A percentile compares a stretch with the other conserved stretches of the same genome.
phyloP scores from a whole-genome alignment of 345 rosid genomes.

The Jatropha curcas region DNA sequence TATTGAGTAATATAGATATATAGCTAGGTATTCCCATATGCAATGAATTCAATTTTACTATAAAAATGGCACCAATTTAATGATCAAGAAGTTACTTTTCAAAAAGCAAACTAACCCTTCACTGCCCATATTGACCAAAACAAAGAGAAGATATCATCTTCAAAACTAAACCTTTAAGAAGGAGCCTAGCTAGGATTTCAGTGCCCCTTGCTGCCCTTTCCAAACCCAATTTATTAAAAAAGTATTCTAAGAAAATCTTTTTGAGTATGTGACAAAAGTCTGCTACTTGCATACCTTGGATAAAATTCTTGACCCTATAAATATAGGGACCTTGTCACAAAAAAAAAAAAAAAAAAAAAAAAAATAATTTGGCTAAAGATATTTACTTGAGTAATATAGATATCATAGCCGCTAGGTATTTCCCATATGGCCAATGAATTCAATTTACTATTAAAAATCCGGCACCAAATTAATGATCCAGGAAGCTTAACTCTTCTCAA shows the following conservation, averaged over 20 bases:
- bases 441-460: slow-evolving; percentile 2
- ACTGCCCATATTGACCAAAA: slow-evolving; percentile 8
- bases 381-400: too few relatives aligned
- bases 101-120: slow-evolving; percentile 1
- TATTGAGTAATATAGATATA: too few relatives aligned
- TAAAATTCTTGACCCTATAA: slow-evolving; percentile 15
- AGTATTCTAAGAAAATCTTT: too few relatives aligned
- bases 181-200: slow-evolving; percentile 28
- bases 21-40: background rate
- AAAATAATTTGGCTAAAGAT: too few relatives aligned
- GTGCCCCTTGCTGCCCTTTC: slow-evolving; percentile 14
- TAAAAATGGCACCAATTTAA: background rate
- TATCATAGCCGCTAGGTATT: background rate
- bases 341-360: slow-evolving; percentile 2
- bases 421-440: slow-evolving; percentile 4
- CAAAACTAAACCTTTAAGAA: background rate
- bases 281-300: slow-evolving; percentile 8
- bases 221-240: background rate
- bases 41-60: slow-evolving; percentile 5
- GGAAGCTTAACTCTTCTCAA: background rate
- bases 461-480: background rate
- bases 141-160: slow-evolving; percentile 10
- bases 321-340: slow-evolving; percentile 12
- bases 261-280: background rate
- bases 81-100: slow-evolving; percentile 7